phyloP scores from a whole-genome alignment of 2,329 filamentous ascomycete genomes.

The Peltaster fructicola region DNA sequence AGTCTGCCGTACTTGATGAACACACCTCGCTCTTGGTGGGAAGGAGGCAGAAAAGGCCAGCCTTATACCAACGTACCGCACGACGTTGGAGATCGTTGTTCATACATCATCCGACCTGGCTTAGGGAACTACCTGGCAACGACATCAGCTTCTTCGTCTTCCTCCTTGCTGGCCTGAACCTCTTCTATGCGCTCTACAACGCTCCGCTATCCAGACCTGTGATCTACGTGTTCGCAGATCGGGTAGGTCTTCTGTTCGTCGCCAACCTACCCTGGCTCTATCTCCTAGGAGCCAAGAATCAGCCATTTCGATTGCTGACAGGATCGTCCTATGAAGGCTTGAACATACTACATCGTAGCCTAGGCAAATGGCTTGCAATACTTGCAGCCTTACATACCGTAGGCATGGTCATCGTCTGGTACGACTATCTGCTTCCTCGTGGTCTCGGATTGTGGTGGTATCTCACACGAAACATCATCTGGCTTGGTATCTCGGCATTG shows the following conservation, averaged over 20 bases:
- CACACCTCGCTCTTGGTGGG: too few relatives aligned
- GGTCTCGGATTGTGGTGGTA: constrained; percentile 35
- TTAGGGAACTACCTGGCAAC: constrained; percentile 41
- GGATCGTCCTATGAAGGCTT: constrained; percentile 48
- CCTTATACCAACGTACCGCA: too few relatives aligned
- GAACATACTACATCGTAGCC: constrained; percentile 46
- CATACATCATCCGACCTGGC: constrained; percentile 40
- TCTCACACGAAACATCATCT: constrained; percentile 33
- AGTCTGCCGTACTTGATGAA: too few relatives aligned
- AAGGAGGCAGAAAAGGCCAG: too few relatives aligned
- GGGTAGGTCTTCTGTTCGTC: constrained; percentile 36
- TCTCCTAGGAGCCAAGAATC: constrained; percentile 48
- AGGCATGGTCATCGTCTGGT: constrained; percentile 39
- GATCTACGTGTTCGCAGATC: constrained; percentile 41
- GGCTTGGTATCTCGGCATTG: constrained; percentile 38
- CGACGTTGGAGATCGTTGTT: constrained; percentile 14
- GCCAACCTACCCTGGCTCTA: constrained; percentile 39
- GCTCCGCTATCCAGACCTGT: constrained; percentile 31
- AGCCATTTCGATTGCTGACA: constrained; percentile 42
- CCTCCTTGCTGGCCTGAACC: constrained; percentile 34
- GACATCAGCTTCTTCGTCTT: constrained; percentile 35
- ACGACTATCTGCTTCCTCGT: constrained; percentile 26
- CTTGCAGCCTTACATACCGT: constrained; percentile 37
- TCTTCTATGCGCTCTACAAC: constrained; percentile 40
- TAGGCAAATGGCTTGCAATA: constrained; percentile 45